Conservation (phyloP, 257 asterid species). For the Lithospermum erythrorhizon region DNA sequence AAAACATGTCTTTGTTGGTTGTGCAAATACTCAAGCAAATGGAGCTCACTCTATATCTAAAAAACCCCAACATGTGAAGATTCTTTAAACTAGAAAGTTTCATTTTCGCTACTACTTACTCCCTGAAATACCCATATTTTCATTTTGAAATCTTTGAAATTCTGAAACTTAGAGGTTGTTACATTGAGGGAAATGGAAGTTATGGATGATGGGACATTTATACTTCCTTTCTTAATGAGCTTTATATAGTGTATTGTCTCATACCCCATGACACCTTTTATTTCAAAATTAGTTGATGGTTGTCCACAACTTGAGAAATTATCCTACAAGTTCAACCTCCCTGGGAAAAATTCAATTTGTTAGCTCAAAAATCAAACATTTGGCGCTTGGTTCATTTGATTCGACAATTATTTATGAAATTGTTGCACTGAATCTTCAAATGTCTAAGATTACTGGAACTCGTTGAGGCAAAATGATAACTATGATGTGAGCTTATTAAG, state of each 20-base stretch:
- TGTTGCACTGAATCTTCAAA: no score
- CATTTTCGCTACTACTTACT: background rate
- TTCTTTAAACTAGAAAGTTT: background rate
- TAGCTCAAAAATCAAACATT: background rate
- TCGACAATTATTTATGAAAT: background rate
- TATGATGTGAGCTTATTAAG: background rate
- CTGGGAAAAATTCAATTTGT: background rate
- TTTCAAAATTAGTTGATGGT: background rate
- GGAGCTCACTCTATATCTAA: background rate
- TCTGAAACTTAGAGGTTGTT: background rate
- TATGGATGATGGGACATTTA: background rate
- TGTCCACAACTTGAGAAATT: background rate
- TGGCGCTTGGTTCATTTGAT: background rate
- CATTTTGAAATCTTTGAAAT: background rate
- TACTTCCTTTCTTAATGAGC: background rate
- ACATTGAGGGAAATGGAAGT: background rate
- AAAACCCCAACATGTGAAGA: background rate
- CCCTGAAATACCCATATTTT: background rate
- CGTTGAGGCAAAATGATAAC: no score
- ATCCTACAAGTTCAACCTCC: background rate
- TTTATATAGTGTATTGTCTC: background rate
- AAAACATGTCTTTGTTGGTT: no score
- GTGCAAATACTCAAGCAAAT: background rate
- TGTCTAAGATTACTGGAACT: background rate
- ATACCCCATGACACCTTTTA: background rate